These are phyloP conservation scores for Neurospora sp. DNA, from an alignment of 495 filamentous ascomycete genomes.

Conservation along the genomic window DNA sequence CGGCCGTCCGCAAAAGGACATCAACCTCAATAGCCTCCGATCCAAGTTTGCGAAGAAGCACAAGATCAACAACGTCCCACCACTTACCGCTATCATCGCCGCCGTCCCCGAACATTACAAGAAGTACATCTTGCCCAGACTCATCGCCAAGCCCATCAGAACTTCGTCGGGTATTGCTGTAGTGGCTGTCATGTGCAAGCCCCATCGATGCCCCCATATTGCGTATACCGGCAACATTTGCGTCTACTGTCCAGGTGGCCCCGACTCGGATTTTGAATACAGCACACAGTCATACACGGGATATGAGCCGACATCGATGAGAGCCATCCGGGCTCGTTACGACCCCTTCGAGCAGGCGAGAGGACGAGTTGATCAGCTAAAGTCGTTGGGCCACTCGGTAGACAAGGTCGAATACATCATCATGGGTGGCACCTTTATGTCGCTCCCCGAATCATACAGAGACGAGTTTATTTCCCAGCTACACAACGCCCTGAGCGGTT, in stretches of 20 bases:
- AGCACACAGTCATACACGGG: slow-evolving; percentile 97
- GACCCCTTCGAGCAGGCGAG: slow-evolving; percentile 97
- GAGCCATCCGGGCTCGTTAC: slow-evolving; percentile 92
- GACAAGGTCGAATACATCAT: slow-evolving; percentile 99
- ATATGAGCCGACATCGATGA: slow-evolving; percentile 97
- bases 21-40: slow-evolving; percentile 87
- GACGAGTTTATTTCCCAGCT: slow-evolving; percentile 90
- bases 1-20: slow-evolving; percentile 63
- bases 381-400: slow-evolving; percentile 86
- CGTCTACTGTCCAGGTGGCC: slow-evolving; percentile 95
- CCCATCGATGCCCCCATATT: slow-evolving; percentile 94
- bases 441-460: slow-evolving; percentile 74
- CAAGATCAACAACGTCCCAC: slow-evolving; percentile 70
- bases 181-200: slow-evolving; percentile 99
- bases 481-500: slow-evolving; percentile 92
- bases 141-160: slow-evolving; percentile 92
- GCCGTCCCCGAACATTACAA: slow-evolving; percentile 98
- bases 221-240: slow-evolving; percentile 97
- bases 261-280: slow-evolving; percentile 97
- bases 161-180: slow-evolving; percentile 98
- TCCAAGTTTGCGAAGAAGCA: slow-evolving; percentile 89
- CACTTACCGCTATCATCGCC: slow-evolving; percentile 92
- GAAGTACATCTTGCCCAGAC: slow-evolving; percentile 92
- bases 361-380: slow-evolving; percentile 92
- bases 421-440: slow-evolving; percentile 99